Conservation (phyloP, 2,329 filamentous ascomycete species). For the Phoma sp. region DNA sequence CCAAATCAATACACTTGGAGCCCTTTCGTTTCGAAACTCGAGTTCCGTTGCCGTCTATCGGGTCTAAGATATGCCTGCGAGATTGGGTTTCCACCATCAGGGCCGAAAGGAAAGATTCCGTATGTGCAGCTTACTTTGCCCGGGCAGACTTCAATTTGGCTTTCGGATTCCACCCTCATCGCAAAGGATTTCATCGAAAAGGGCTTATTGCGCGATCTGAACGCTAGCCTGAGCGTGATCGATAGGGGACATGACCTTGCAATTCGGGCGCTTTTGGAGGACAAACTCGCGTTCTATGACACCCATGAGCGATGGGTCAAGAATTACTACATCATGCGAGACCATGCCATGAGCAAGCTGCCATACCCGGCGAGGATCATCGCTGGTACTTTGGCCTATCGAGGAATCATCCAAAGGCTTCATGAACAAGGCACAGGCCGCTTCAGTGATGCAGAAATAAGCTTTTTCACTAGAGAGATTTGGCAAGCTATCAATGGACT, state of each 20-base stretch:
- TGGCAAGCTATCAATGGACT: conserved; percentile 61
- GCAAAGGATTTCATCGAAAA: conserved; percentile 52
- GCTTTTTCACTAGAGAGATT: conserved; percentile 54
- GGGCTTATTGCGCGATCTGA: conserved; percentile 57
- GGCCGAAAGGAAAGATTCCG: conserved; percentile 66
- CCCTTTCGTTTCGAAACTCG: conserved; percentile 67
- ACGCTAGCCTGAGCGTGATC: conserved; percentile 48
- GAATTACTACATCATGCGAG: conserved; percentile 66
- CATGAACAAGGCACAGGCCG: conserved; percentile 63
- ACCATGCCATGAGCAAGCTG: conserved; percentile 55
- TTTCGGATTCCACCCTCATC: conserved; percentile 65
- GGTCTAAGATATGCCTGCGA: conserved; percentile 55
- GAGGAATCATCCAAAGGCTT: conserved; percentile 52
- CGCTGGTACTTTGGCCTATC: conserved; percentile 59
- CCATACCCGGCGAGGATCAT: conserved; percentile 60
- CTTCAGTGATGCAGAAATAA: conserved; percentile 58
- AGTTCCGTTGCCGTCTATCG: conserved; percentile 64
- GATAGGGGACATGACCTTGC: conserved; percentile 58
- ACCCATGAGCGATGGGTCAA: conserved; percentile 62
- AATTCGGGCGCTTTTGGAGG: conserved; percentile 63
- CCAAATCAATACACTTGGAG: conserved; percentile 60
- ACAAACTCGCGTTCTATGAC: conserved; percentile 65
- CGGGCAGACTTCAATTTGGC: conserved; percentile 19
- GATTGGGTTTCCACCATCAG: conserved; percentile 53
- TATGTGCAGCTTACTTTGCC: conserved; percentile 53